Evolutionary conservation across 1,284 basidiomycete species (phyloP).

Genomic region (Veloboletus limbatus): DNA sequence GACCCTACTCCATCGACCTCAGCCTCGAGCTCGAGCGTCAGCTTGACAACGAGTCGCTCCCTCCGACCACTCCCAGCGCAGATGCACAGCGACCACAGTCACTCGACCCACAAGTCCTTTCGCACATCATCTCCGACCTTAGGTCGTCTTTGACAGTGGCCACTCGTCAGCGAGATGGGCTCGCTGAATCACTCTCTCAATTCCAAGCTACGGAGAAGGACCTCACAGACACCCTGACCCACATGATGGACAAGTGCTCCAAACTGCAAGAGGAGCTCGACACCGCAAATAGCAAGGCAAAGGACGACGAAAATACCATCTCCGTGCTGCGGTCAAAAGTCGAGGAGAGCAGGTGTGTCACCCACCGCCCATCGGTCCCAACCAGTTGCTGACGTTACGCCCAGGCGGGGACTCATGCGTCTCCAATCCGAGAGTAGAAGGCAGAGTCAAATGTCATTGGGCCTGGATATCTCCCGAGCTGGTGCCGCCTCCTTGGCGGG

Average conservation of each 20-base stretch:
- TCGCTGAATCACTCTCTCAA: constrained; percentile 50
- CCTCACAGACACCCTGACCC: constrained; percentile 56
- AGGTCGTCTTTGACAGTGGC: constrained; percentile 58
- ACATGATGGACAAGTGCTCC: constrained; percentile 63
- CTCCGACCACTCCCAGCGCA: constrained; percentile 37
- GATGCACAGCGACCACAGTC: constrained; percentile 46
- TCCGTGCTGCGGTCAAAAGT: constrained; percentile 78
- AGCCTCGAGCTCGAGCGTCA: constrained; percentile 73
- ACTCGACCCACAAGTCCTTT: constrained; percentile 69
- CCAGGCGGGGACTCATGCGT: constrained; percentile 84
- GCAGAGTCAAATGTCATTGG: constrained; percentile 50
- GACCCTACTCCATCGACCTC: constrained; percentile 69
- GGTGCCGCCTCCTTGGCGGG: constrained; percentile 37
- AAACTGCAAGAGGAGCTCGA: constrained; percentile 60
- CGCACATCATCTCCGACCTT: constrained; percentile 69
- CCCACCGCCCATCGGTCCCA: not conserved
- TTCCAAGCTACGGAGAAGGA: constrained; percentile 54
- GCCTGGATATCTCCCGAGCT: constrained; percentile 56
- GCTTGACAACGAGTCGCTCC: constrained; percentile 62
- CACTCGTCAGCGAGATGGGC: constrained; percentile 64
- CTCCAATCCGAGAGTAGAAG: constrained; percentile 80
- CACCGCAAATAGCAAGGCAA: constrained; percentile 55
- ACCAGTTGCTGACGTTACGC: constrained; percentile 1
- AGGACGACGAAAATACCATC: constrained; percentile 81
- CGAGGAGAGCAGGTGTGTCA: constrained; percentile 79